phyloP scores from a whole-genome alignment of 441 rosid genomes.

The Monsonia emarginata region DNA sequence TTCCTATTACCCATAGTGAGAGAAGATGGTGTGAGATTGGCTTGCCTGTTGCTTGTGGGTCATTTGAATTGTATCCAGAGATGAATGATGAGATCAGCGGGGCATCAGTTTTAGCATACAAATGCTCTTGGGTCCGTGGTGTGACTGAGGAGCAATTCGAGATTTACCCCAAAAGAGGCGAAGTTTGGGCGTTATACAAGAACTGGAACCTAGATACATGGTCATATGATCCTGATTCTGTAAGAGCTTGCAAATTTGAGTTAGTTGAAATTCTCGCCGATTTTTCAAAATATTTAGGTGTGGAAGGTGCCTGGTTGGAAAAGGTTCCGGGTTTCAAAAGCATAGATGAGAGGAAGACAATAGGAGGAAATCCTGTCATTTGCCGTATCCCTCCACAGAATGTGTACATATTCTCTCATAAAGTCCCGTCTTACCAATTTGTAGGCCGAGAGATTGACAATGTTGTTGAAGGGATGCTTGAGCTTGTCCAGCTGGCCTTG shows the following conservation, averaged over 20 bases:
- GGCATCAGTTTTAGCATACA: slow-evolving; percentile 15
- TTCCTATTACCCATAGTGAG: slow-evolving; percentile 20
- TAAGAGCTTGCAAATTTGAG: slow-evolving; percentile 17
- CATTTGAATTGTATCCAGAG: slow-evolving; percentile 21
- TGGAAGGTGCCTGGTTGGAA: slow-evolving; percentile 11
- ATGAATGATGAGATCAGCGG: slow-evolving; percentile 18
- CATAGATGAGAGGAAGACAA: slow-evolving; percentile 19
- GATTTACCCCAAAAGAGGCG: slow-evolving; percentile 24
- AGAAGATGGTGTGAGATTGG: slow-evolving; percentile 23
- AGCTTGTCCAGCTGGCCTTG: slow-evolving; percentile 23
- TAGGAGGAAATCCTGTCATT: slow-evolving; percentile 18
- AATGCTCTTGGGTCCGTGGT: slow-evolving; percentile 19
- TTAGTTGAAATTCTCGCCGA: slow-evolving; percentile 19
- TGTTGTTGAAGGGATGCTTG: slow-evolving; percentile 20
- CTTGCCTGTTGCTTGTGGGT: slow-evolving; percentile 25
- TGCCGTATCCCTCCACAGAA: slow-evolving; percentile 19
- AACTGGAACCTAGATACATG: slow-evolving; percentile 23
- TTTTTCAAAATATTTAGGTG: slow-evolving; percentile 22
- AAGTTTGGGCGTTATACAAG: slow-evolving; percentile 26
- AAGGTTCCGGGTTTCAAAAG: slow-evolving; percentile 16
- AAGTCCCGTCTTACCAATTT: slow-evolving; percentile 17
- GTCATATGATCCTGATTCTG: slow-evolving; percentile 17
- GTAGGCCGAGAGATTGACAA: slow-evolving; percentile 21
- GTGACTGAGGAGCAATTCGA: slow-evolving; percentile 13
- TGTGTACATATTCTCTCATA: slow-evolving; percentile 23